Evolutionary conservation across 2,329 filamentous ascomycete genomes (phyloP), one percentile per base, ranked within the genome.

Genomic region (Calycina herbarum): DNA sequence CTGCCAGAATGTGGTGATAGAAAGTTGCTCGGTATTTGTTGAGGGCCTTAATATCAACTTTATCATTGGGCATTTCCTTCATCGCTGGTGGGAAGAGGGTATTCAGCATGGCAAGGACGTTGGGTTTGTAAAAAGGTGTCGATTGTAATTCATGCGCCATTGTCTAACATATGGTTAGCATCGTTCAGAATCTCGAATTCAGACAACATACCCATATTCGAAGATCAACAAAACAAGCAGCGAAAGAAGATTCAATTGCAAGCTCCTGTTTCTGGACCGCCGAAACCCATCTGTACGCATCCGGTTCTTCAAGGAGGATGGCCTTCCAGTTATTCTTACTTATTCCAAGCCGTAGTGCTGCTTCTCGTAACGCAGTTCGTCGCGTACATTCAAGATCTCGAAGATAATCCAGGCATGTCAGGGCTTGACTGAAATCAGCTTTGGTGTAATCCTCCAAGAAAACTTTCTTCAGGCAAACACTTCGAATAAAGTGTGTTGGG

Each of bases 91-190:
- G 73, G 29, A 74, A 76, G 1, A 76, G 61, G 0, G 74, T 75
- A 48, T 76, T 76, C 5, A 76, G 66, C 71, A 74, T 72, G 6
- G 73, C 73, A 11, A 75, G 45, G 7, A 70, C 63, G 31, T 70
- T 72, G 3, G 63, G 66, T 56, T 70, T 73, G 29, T 71, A 67
- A 20, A 72, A 73, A 0, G 54, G 61, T 33, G 58, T 27, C 1
- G 58, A 59, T 63, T 69, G 62, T 1, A 74, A 67, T 33, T 73
- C 67, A 56, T 70, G 31, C 11, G 72, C 62, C 73, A 75, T 74
- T 5, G 66, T 72, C 72, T 74, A 31, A 63, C 13, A 35, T 20
- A 6, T 31, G 15, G 54, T 69, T 29, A 69, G 67, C 61, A 48
- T 35, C 31, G 13, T 33, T 15, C 48, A 10, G 31, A 54, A 17